Evolutionary conservation across 2,329 filamentous ascomycete genomes (phyloP).

Genomic region (Simplicillium sp.): DNA sequence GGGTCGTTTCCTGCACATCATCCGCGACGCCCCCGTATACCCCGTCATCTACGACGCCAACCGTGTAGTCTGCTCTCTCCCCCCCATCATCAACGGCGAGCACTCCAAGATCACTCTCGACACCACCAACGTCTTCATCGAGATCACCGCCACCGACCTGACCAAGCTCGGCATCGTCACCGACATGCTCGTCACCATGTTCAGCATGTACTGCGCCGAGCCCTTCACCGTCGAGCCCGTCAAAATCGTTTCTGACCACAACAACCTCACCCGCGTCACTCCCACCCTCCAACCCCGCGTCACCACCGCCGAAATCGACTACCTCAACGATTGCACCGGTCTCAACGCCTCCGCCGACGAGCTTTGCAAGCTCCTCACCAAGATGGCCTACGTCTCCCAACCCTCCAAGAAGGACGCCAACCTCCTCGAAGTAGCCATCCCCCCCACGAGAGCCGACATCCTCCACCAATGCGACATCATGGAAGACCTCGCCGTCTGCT

Average conservation of each 20-base stretch:
- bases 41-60: constrained; percentile 92
- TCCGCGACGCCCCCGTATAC: constrained; percentile 86
- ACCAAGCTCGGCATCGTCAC: constrained; percentile 95
- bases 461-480: constrained; percentile 97
- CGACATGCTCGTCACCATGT: constrained; percentile 96
- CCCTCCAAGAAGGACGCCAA: constrained; percentile 62
- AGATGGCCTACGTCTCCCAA: constrained; percentile 79
- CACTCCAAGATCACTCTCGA: constrained; percentile 91
- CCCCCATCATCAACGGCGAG: constrained; percentile 95
- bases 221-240: constrained; percentile 90
- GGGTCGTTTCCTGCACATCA: constrained; percentile 85
- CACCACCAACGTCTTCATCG: constrained; percentile 92
- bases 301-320: constrained; percentile 78
- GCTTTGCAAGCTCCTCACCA: constrained; percentile 71
- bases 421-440: constrained; percentile 72
- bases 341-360: constrained; percentile 63
- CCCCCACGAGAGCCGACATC: constrained; percentile 85
- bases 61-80: constrained; percentile 79
- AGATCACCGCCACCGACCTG: constrained; percentile 90
- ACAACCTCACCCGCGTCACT: constrained; percentile 69
- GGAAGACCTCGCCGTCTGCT: constrained; percentile 95
- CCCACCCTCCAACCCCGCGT: constrained; percentile 71
- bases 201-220: constrained; percentile 81
- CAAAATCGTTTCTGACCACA: constrained; percentile 86
- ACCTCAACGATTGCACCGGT: constrained; percentile 89